phyloP scores from a whole-genome alignment of 805 yeast species.

The Hanseniaspora hatyaiensis region DNA sequence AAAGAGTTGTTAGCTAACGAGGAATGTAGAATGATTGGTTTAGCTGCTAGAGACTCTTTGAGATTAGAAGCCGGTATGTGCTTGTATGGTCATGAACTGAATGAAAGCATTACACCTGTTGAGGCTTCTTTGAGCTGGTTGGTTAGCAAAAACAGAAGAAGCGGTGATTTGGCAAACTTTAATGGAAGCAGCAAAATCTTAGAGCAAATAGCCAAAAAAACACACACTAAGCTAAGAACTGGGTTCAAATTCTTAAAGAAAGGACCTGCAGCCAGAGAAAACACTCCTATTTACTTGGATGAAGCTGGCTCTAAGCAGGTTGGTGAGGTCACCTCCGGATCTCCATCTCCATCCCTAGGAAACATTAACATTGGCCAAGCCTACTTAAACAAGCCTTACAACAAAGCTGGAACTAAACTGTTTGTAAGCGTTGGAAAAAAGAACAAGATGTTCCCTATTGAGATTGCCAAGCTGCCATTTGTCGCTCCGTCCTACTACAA shows the following conservation, averaged over 20 bases:
- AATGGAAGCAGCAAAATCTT: constrained; percentile 67
- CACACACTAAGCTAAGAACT: constrained; percentile 48
- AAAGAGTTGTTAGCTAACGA: constrained; percentile 44
- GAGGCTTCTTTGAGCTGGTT: constrained; percentile 87
- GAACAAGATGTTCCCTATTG: constrained; percentile 68
- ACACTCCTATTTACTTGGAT: constrained; percentile 42
- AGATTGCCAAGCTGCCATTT: constrained; percentile 74
- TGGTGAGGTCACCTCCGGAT: constrained; percentile 46
- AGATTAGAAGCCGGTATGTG: constrained; percentile 98
- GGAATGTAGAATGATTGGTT: constrained; percentile 72
- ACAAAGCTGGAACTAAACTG: constrained; percentile 64
- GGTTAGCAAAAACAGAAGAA: constrained; percentile 67
- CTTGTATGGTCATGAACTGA: constrained; percentile 84
- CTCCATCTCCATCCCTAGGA: constrained; percentile 55
- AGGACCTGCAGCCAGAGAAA: constrained; percentile 92
- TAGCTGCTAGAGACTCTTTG: constrained; percentile 95
- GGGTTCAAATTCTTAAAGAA: constrained; percentile 50
- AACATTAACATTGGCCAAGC: constrained; percentile 83
- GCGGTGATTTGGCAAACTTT: constrained; percentile 34
- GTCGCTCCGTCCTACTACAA: constrained; percentile 63
- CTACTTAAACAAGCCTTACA: constrained; percentile 57
- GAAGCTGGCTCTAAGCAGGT: constrained; percentile 45
- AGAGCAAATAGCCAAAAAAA: constrained; percentile 57
- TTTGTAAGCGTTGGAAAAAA: constrained; percentile 54
- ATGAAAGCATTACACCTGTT: constrained; percentile 69